A percentile compares a stretch with the other conserved stretches of the same genome.
Conservation (phyloP, 2,329 filamentous ascomycete species). For the Trichoderma sp. region DNA sequence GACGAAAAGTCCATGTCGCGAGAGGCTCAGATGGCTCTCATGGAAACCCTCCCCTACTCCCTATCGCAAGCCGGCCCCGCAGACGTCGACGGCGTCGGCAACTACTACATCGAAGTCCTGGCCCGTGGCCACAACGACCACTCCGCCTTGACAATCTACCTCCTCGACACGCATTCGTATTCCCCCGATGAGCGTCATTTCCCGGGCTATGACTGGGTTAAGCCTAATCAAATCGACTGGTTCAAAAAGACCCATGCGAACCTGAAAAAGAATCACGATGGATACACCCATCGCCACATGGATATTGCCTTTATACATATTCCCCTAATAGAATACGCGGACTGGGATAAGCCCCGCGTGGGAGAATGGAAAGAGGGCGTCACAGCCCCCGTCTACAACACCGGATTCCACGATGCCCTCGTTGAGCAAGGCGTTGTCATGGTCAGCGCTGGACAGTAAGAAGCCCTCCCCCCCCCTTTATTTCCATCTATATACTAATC, state of each 20-base stretch:
- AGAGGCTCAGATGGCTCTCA: constrained; percentile 78
- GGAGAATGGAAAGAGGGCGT: constrained; percentile 82
- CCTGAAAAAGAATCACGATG: constrained; percentile 75
- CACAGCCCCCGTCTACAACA: constrained; percentile 87
- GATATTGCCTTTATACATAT: constrained; percentile 98
- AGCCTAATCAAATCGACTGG: constrained; percentile 92
- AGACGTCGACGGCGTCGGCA: constrained; percentile 86
- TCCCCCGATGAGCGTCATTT: constrained; percentile 86
- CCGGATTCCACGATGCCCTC: constrained; percentile 88
- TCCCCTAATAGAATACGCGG: constrained; percentile 84
- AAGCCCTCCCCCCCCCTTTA: not conserved
- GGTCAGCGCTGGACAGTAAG: constrained; percentile 89
- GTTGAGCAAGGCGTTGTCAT: constrained; percentile 83
- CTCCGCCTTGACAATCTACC: constrained; percentile 90
- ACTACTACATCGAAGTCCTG: constrained; percentile 90
- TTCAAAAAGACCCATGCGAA: constrained; percentile 78
- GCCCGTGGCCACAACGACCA: constrained; percentile 79
- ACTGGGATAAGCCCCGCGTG: constrained; percentile 58
- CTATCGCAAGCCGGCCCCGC: constrained; percentile 82
- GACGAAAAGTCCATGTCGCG: constrained; percentile 85
- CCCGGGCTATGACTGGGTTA: constrained; percentile 97
- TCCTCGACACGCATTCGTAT: constrained; percentile 91
- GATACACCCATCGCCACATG: constrained; percentile 91
- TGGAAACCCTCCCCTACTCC: constrained; percentile 86
- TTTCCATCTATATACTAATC: not conserved